Conservation (phyloP, 352 stramenopile genomes). For the Phytophthora boehmeriae region DNA sequence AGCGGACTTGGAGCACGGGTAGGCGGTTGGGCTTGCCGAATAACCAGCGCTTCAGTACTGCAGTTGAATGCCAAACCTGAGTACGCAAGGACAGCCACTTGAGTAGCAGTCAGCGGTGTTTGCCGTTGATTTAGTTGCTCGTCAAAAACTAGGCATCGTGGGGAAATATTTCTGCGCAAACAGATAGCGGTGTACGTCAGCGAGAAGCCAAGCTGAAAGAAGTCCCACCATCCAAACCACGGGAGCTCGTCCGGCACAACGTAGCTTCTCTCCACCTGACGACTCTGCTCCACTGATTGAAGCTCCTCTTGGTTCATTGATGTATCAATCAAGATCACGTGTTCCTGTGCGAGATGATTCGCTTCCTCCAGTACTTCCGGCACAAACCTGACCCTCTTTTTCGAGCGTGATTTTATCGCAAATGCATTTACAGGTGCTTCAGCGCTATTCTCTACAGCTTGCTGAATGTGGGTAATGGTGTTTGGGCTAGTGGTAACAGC, state of each 20-base stretch:
- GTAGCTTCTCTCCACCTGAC: conserved; percentile 58
- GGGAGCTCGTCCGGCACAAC: conserved; percentile 42
- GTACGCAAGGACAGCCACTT: conserved; percentile 38
- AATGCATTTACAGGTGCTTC: neutral
- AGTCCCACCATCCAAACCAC: conserved; percentile 53
- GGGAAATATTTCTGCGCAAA: conserved; percentile 58
- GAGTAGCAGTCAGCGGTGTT: conserved; percentile 25
- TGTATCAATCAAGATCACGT: conserved; percentile 24
- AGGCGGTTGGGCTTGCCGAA: conserved; percentile 28
- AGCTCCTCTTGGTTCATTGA: conserved; percentile 6
- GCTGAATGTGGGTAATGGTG: neutral
- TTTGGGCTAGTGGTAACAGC: neutral
- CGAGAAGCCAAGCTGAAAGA: conserved; percentile 50
- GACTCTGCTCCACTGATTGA: conserved; percentile 34
- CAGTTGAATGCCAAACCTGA: conserved; percentile 48
- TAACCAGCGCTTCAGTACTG: conserved; percentile 39
- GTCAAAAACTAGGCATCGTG: conserved; percentile 39
- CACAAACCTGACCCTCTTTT: conserved; percentile 31
- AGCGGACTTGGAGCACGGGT: conserved; percentile 4
- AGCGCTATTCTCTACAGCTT: neutral
- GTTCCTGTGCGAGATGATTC: conserved; percentile 18
- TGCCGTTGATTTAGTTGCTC: conserved; percentile 15
- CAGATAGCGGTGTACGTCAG: conserved; percentile 58
- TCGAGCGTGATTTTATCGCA: conserved; percentile 9
- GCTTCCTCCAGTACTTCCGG: conserved; percentile 16